These are phyloP conservation scores for Singerocomus rubriflavus DNA, from an alignment of 1,284 basidiomycete genomes.

Conservation along the genomic window DNA sequence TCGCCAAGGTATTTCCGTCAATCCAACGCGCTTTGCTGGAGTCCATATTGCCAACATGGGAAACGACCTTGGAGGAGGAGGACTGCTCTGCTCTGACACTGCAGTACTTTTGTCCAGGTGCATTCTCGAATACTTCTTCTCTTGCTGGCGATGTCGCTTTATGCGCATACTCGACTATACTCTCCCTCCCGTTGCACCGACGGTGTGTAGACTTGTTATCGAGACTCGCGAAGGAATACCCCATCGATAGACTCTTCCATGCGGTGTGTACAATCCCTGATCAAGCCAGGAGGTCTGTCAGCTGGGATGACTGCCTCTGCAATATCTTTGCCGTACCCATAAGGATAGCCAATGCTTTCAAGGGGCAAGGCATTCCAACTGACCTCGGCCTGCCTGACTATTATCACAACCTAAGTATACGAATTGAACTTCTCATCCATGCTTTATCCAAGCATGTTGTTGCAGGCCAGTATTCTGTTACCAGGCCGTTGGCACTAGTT, in stretches of 20 bases:
- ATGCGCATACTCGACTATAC: constrained; percentile 58
- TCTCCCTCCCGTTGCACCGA: constrained; percentile 47
- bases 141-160: constrained; percentile 54
- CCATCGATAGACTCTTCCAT: constrained; percentile 63
- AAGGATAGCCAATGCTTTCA: constrained; percentile 65
- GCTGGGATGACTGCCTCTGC: constrained; percentile 73
- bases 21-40: constrained; percentile 66
- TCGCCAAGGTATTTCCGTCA: constrained; percentile 49
- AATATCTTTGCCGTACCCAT: constrained; percentile 56
- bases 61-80: constrained; percentile 49
- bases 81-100: constrained; percentile 44
- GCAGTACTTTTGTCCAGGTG: constrained; percentile 71
- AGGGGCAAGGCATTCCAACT: constrained; percentile 40
- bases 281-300: constrained; percentile 32
- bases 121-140: constrained; percentile 47
- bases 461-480: constrained; percentile 30
- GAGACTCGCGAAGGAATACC: constrained; percentile 56
- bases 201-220: constrained; percentile 52
- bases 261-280: constrained; percentile 40
- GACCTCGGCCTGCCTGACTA: constrained; percentile 53
- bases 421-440: constrained; percentile 51
- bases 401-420: constrained; percentile 48
- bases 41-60: constrained; percentile 69
- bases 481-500: neutral
- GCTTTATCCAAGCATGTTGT: constrained; percentile 26